Evolutionary conservation across 2,329 filamentous ascomycete species (phyloP), one percentile per base, ranked within the genome.

Genomic region (Epichloe gansuensis): DNA sequence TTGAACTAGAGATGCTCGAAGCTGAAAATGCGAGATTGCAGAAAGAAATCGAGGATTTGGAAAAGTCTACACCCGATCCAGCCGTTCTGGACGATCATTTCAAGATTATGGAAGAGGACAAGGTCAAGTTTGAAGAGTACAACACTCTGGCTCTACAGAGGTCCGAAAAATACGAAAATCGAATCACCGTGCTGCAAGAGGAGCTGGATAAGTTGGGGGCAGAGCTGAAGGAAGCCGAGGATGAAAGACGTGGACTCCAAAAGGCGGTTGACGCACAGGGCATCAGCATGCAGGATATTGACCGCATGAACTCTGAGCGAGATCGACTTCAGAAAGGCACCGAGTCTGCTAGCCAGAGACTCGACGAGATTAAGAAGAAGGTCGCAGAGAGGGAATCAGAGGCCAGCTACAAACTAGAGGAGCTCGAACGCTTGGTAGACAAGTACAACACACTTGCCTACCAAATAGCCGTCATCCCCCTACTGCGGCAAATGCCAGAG

Each of bases 221-320:
- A 8, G 90, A 95, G 61, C 73, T 95, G 37, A 77, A 80, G 54
- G 86, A 88, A 61, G 86, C 86, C 0, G 91, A 97, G 58, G 83
- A 86, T 15, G 93, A 98, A 67, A 82, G 89, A 56, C 73, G 81
- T 43, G 77, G 78, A 34, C 76, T 98, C 9, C 91, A 97, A 66
- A 83, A 85, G 54, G 83, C 86, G 34, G 90, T 98, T 31, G 93
- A 97, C 67, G 84, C 86, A 60, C 89, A 95, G 65, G 93, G 93
- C 2, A 91, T 98, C 66, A 94, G 90, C 62, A 94, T 96, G 71
- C 87, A 93, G 71, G 93, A 98, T 77, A 97, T 98, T 65, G 93
- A 98, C 76, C 89, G 93, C 68, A 96, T 98, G 91, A 95, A 90
- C 60, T 85, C 88, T 38, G 93, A 98, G 67, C 84, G 91, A 51